These are phyloP conservation scores for Brasilioporus rufonigricans DNA, from an alignment of 768 basidiomycete species.

Conservation along the genomic window DNA sequence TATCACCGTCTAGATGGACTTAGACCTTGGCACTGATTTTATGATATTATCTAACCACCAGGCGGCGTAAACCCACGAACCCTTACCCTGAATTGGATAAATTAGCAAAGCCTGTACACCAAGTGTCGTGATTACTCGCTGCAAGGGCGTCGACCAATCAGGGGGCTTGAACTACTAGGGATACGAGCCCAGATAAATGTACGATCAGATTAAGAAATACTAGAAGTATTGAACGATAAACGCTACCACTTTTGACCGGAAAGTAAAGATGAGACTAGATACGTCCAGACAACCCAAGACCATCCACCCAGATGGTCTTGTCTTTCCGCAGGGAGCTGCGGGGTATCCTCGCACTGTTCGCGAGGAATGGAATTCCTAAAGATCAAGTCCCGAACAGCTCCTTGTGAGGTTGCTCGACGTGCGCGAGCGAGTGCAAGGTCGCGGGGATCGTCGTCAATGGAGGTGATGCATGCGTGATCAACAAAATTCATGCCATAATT, in stretches of 20 bases:
- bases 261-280: constrained; percentile 12
- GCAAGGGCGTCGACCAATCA: no score
- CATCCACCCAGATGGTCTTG: constrained; percentile 4
- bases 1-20: background rate
- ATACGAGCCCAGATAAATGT: background rate
- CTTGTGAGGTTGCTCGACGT: constrained; percentile 25
- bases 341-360: constrained; percentile 1
- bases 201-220: background rate
- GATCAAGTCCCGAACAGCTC: constrained; percentile 23
- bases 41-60: background rate
- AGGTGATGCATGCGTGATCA: constrained; percentile 34
- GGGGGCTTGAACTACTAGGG: background rate
- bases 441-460: constrained; percentile 22
- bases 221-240: background rate
- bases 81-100: constrained; percentile 2
- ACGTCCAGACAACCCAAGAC: constrained; percentile 14
- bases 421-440: constrained; percentile 14
- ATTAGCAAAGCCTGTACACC: no score
- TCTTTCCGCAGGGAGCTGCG: background rate
- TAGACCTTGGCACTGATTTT: background rate
- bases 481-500: constrained; percentile 25
- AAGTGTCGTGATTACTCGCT: no score
- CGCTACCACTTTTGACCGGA: background rate
- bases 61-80: background rate
- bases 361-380: constrained; percentile 14